Evolutionary conservation across 2,329 filamentous ascomycete genomes (phyloP).

Genomic region (Phialocephala subalpina): DNA sequence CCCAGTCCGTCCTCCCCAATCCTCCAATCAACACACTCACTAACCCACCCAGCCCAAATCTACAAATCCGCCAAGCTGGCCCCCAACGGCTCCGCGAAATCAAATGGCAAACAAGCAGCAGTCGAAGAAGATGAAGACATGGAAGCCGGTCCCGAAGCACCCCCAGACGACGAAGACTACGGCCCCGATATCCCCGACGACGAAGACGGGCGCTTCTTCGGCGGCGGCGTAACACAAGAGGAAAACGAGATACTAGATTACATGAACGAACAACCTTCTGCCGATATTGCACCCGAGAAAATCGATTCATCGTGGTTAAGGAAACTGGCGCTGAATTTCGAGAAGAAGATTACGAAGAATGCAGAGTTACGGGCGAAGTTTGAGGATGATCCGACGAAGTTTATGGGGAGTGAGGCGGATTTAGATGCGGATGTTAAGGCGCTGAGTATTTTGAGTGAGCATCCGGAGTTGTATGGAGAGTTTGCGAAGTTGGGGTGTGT

Average conservation of each 20-base stretch:
- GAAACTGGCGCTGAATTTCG: slow-evolving; percentile 81
- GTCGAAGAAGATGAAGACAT: slow-evolving; percentile 50
- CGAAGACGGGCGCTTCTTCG: slow-evolving; percentile 95
- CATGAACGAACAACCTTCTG: slow-evolving; percentile 72
- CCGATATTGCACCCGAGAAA: slow-evolving; percentile 66
- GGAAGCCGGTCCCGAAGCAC: slow-evolving; percentile 60
- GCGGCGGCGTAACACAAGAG: slow-evolving; percentile 83
- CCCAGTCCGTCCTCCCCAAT: slow-evolving; percentile 59
- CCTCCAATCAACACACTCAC: slow-evolving; percentile 14
- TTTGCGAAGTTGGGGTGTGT: slow-evolving; percentile 80
- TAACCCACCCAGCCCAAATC: slow-evolving; percentile 57
- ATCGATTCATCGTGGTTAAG: slow-evolving; percentile 87
- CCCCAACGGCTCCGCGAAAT: slow-evolving; percentile 51
- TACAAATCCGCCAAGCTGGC: slow-evolving; percentile 69
- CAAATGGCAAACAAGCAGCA: slow-evolving; percentile 40
- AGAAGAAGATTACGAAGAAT: slow-evolving; percentile 91
- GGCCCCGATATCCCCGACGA: slow-evolving; percentile 69
- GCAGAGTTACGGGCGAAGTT: slow-evolving; percentile 87
- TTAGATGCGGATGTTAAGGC: slow-evolving; percentile 88
- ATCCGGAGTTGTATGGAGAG: slow-evolving; percentile 82
- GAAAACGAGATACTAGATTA: slow-evolving; percentile 89
- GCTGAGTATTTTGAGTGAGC: slow-evolving; percentile 86
- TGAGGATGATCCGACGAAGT: slow-evolving; percentile 80
- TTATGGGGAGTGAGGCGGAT: slow-evolving; percentile 87
- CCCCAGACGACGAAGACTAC: slow-evolving; percentile 64